Evolutionary conservation across 805 yeast species (phyloP), one percentile per base, ranked within the genome.

Genomic region (Candida orba): DNA sequence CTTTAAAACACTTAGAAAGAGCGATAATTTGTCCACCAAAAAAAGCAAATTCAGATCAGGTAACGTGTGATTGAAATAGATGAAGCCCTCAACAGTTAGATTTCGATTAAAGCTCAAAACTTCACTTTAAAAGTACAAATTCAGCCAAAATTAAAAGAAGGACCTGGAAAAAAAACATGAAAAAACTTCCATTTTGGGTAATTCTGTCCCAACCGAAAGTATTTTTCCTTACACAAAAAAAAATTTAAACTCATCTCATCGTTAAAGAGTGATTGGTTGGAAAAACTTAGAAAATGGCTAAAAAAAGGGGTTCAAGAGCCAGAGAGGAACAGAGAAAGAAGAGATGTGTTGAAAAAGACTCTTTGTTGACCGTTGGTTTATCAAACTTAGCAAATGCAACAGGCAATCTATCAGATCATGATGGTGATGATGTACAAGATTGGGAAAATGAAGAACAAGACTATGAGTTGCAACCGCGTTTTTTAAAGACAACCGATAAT

Each of bases 361-460:
- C 55, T 2, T 44, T 39, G 36, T 41, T 58, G 8, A 49, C 51
- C 3, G 43, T 50, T 15, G 62, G 62, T 4, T 47, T 56, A 6
- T 47, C 60, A 4, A 57, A 52, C 29, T 41, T 46, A 12, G 52
- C 52, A 5, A 49, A 52, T 36, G 47, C 41, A 13, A 31, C 39
- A 4, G 42, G 29, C 13, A 10, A 35, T 18, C 42, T 39, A 15
- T 53, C 44, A 20, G 52, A 41, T 12, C 39, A 40, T 8, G 34
- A 31, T 4, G 24, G 31, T 37, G 8, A 44, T 22, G n/a, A 34
- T 6, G 23, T 36, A 15, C 33, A 33, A 9, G 39, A 45, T 45
- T 78, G 81, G 83, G 87, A 80, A n/a, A 74, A 82, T 44, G 81
- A 76, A 46, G 95, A 86, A 54, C 85, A 80, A 55, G 90, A 78